phyloP scores from a whole-genome alignment of 2,329 filamentous ascomycete genomes.

The Penicillium sclerotigenum region DNA sequence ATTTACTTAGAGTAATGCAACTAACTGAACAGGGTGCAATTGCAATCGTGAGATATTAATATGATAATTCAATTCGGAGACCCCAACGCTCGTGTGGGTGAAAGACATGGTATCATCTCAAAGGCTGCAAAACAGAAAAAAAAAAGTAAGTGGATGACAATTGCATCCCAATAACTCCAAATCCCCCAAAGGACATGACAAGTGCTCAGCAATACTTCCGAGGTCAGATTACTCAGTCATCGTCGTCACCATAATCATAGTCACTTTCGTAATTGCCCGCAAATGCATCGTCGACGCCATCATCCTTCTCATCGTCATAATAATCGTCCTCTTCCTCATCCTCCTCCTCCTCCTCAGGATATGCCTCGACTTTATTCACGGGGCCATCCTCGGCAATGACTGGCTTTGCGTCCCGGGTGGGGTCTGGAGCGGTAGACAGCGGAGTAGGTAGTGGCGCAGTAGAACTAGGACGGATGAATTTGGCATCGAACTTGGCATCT shows the following conservation, averaged over 20 bases:
- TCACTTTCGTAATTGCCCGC: conserved; percentile 29
- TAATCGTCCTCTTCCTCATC: conserved; percentile 27
- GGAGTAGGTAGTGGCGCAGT: conserved; percentile 1
- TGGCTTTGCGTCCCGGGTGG: background rate
- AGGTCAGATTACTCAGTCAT: conserved; percentile 14
- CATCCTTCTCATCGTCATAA: conserved; percentile 32
- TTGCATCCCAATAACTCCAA: background rate
- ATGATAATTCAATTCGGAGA: background rate
- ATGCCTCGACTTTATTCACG: background rate
- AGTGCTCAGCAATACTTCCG: background rate
- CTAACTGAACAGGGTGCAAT: background rate
- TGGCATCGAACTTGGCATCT: conserved; percentile 18
- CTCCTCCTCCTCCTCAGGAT: conserved; percentile 29
- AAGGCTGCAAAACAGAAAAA: background rate
- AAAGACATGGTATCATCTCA: conserved; percentile 10
- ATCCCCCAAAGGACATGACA: background rate
- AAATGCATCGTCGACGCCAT: conserved; percentile 34
- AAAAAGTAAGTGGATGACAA: background rate
- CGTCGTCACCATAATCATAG: conserved; percentile 18
- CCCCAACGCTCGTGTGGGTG: background rate
- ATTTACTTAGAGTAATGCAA: background rate
- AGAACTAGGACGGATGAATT: conserved; percentile 14
- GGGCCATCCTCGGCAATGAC: background rate
- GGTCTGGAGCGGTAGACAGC: background rate
- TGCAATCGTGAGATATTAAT: background rate